Evolutionary conservation across 2,329 filamentous ascomycete genomes (phyloP), one percentile per base, ranked within the genome.

Genomic region (Venturia asperata): DNA sequence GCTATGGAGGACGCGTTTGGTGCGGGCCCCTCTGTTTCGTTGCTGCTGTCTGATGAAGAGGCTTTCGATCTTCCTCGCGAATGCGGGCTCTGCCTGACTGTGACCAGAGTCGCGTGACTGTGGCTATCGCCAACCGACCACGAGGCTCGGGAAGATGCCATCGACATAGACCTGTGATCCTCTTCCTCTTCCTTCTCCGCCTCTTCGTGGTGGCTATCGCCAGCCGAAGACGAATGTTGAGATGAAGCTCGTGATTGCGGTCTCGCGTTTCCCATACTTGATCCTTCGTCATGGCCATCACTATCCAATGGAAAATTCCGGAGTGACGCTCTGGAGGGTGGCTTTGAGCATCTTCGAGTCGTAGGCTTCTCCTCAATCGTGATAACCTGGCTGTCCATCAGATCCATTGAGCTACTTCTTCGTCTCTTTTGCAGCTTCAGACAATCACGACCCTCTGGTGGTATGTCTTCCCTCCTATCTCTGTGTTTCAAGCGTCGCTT

Each of bases 401-500:
- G 15, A 19, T 47, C 34, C 43, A 43, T 63, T 1, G 49, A 56
- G 34, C 39, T 37, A n/a, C 27, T 61, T 64, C 49, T n/a, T 63
- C 45, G 64, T 7, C 27, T 17, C 24, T 37, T 37, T 45, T 15
- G 11, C 19, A 41, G 30, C 30, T 37, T 39, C 37, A 13, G 19
- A 60, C 7, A 19, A 27, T 41, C 39, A 9, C 37, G 34, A 21
- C 30, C 24, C 49, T 19, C 21, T 43, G 47, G n/a, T 47, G 39
- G 45, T 37, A 42, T 34, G 1, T 43, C 49, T 43, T 42, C 63
- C 21, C 63, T 64, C 27, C 37, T 65, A 30, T 19, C 21, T 11
- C n/a, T 27, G 21, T 64, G 41, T 45, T 64, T 39, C 24, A 27
- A 30, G 49, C 43, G 69, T 70, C 63, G 65, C 67, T 45, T 66